Percentiles rank a stretch among this genome's conserved stretches.
phyloP scores from a whole-genome alignment of 1,284 basidiomycete species.

The Ceratobasidium sp. region DNA sequence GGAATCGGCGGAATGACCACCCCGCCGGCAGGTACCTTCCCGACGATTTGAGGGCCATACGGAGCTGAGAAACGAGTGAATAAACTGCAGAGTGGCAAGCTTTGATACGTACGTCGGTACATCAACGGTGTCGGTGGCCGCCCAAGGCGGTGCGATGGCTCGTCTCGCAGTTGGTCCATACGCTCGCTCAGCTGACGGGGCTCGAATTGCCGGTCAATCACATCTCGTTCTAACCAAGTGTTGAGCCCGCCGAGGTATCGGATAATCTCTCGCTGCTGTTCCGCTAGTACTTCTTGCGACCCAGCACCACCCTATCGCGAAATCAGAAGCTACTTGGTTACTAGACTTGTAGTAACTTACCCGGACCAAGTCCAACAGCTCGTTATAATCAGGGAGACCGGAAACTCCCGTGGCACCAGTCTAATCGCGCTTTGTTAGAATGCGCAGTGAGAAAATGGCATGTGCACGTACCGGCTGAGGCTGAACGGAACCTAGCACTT shows the following conservation, averaged over 20 bases:
- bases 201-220: conserved; percentile 47
- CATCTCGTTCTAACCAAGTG: conserved; percentile 49
- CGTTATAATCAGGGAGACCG: conserved; percentile 31
- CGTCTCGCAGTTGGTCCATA: conserved; percentile 46
- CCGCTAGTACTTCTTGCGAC: conserved; percentile 34
- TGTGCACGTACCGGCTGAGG: conserved; percentile 6
- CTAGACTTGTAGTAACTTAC: conserved; percentile 6
- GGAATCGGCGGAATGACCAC: conserved; percentile 25
- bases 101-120: conserved; percentile 34
- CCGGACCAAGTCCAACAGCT: conserved; percentile 45
- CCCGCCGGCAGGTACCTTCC: conserved; percentile 31
- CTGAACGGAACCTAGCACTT: neutral
- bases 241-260: conserved; percentile 49
- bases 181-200: conserved; percentile 40
- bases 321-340: no score
- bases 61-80: conserved; percentile 11
- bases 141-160: conserved; percentile 45
- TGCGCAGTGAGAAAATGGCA: no score
- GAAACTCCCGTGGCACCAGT: neutral
- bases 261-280: conserved; percentile 49
- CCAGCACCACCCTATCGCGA: no score
- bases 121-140: conserved; percentile 34
- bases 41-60: conserved; percentile 43
- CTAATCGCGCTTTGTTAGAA: no score
- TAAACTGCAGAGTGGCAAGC: no score